Evolutionary conservation across 2,329 filamentous ascomycete species (phyloP).

Genomic region (Ceratocystis destructans): DNA sequence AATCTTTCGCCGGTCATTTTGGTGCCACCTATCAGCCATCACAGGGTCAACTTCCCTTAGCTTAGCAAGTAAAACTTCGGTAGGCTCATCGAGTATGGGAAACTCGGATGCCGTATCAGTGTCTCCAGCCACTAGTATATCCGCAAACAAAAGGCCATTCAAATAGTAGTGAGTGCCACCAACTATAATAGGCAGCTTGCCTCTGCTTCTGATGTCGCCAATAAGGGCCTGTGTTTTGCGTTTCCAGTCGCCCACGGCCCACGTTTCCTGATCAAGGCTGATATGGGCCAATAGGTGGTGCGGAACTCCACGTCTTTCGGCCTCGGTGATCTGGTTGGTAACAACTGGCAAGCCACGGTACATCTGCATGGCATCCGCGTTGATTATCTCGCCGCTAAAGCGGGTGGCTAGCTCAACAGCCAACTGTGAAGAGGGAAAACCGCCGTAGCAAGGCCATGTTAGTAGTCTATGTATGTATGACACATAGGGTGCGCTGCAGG

Average conservation of each 20-base stretch:
- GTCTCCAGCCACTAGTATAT: slow-evolving; percentile 43
- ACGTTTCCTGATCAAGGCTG: slow-evolving; percentile 60
- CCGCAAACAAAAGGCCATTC: slow-evolving; percentile 72
- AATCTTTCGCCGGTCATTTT: slow-evolving; percentile 83
- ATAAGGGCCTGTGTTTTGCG: slow-evolving; percentile 55
- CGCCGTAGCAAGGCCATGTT: background rate
- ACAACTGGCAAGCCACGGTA: slow-evolving; percentile 85
- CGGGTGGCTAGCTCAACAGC: slow-evolving; percentile 73
- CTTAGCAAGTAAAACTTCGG: slow-evolving; percentile 57
- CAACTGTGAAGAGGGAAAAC: slow-evolving; percentile 40
- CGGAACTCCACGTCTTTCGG: slow-evolving; percentile 65
- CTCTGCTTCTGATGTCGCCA: slow-evolving; percentile 60
- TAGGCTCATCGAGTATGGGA: slow-evolving; percentile 58
- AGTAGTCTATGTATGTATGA: background rate
- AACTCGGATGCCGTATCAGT: slow-evolving; percentile 30
- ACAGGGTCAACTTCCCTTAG: slow-evolving; percentile 69
- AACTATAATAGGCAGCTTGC: slow-evolving; percentile 76
- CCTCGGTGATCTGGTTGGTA: slow-evolving; percentile 74
- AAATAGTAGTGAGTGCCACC: slow-evolving; percentile 95
- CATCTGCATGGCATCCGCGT: slow-evolving; percentile 96
- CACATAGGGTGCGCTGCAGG: background rate
- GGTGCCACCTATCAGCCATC: slow-evolving; percentile 89
- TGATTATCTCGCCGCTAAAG: slow-evolving; percentile 89
- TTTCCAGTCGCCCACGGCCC: slow-evolving; percentile 70
- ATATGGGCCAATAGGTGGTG: slow-evolving; percentile 82